These are phyloP conservation scores for Acrocalymma vagum DNA, from an alignment of 2,329 filamentous ascomycete genomes.

Conservation along the genomic window DNA sequence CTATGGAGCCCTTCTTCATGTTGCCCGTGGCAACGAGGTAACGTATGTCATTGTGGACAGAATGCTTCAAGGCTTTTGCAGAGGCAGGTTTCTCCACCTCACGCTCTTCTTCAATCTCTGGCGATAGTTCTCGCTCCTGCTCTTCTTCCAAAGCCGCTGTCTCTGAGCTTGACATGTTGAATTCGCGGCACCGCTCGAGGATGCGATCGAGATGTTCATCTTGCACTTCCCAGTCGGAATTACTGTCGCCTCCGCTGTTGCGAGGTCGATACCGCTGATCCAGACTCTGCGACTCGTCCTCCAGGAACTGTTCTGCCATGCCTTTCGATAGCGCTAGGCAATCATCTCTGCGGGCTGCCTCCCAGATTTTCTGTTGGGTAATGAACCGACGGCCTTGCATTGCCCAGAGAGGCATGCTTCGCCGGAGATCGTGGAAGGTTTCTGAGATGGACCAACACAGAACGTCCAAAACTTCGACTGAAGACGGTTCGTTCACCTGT, in stretches of 20 bases:
- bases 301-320: conserved; percentile 53
- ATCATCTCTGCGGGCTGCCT: no score
- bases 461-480: conserved; percentile 62
- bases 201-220: conserved; percentile 22
- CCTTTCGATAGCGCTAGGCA: conserved; percentile 37
- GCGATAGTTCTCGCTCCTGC: conserved; percentile 71
- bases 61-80: conserved; percentile 51
- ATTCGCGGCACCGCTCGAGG: conserved; percentile 22
- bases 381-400: conserved; percentile 64
- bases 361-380: conserved; percentile 50
- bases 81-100: conserved; percentile 59
- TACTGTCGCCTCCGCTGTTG: conserved; percentile 4
- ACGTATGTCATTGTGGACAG: conserved; percentile 53
- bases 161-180: conserved; percentile 33
- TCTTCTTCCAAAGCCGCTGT: conserved; percentile 64
- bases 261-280: conserved; percentile 60
- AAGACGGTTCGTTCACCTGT: conserved; percentile 18
- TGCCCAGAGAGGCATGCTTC: conserved; percentile 66
- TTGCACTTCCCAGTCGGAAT: conserved; percentile 11
- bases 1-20: conserved; percentile 29
- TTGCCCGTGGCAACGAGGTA: conserved; percentile 51
- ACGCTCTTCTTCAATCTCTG: conserved; percentile 68
- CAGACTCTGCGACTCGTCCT: conserved; percentile 62
- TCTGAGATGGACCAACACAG: conserved; percentile 67
- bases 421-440: conserved; percentile 59